Percentiles rank a stretch among this genome's conserved stretches.
Conservation (phyloP, 169 alveolate genomes). For the Plasmodium gonderi region DNA sequence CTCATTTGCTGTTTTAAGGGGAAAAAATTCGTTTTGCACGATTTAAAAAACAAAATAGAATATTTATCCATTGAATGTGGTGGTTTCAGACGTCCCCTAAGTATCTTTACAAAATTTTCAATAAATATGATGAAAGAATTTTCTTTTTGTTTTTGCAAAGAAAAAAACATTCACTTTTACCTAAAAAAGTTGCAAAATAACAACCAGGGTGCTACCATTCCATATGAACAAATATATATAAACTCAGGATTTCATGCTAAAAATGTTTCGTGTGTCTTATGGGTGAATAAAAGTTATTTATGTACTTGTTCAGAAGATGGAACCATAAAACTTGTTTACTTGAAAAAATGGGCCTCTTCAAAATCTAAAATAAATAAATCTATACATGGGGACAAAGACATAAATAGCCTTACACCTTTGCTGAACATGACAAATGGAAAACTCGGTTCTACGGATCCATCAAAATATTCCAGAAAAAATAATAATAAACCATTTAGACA, state of each 20-base stretch:
- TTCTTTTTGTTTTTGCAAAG: constrained; percentile 68
- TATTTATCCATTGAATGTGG: constrained; percentile 69
- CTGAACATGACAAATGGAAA: not conserved
- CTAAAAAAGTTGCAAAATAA: constrained; percentile 18
- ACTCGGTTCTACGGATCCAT: not conserved
- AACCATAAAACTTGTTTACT: constrained; percentile 8
- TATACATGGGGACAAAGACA: not conserved
- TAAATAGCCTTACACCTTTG: not conserved
- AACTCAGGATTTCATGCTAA: constrained; percentile 43
- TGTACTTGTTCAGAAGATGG: constrained; percentile 72
- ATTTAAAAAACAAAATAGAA: constrained; percentile 45
- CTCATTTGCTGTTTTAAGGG: constrained; percentile 65
- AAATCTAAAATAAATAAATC: not conserved
- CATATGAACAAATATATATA: constrained; percentile 40
- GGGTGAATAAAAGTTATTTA: constrained; percentile 36
- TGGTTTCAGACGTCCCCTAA: constrained; percentile 70
- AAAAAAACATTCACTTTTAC: constrained; percentile 19
- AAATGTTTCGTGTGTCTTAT: constrained; percentile 41
- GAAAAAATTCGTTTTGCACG: constrained; percentile 50
- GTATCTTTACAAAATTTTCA: constrained; percentile 26
- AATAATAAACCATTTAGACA: not conserved
- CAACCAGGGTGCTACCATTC: not conserved
- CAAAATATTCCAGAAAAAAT: not conserved
- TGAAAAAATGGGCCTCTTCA: not conserved
- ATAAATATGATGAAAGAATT: not conserved